phyloP scores from a whole-genome alignment of 768 basidiomycete genomes.

The Inosperma sp. region DNA sequence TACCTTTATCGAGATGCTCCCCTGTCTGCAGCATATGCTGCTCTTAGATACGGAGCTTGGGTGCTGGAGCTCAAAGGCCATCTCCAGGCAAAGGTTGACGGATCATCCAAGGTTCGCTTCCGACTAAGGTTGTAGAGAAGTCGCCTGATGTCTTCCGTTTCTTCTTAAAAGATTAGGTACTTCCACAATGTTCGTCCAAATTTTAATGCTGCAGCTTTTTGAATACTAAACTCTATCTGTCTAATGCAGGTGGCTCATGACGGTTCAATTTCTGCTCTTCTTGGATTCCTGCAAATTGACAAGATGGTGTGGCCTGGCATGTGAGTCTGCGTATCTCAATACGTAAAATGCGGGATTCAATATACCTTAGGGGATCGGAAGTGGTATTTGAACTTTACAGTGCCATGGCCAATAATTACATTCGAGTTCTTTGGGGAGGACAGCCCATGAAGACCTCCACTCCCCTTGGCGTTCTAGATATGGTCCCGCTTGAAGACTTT shows the following conservation, averaged over 20 bases:
- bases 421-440: constrained; percentile 50
- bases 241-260: constrained; percentile 41
- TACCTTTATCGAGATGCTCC: constrained; percentile 47
- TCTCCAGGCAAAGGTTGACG: constrained; percentile 35
- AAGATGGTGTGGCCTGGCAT: constrained; percentile 56
- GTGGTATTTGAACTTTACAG: constrained; percentile 46
- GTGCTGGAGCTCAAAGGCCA: constrained; percentile 41
- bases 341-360: neutral
- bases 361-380: constrained; percentile 40
- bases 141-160: neutral
- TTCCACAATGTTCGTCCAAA: constrained; percentile 36
- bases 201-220: neutral
- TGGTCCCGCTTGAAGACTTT: constrained; percentile 41
- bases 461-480: constrained; percentile 41
- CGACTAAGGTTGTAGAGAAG: neutral
- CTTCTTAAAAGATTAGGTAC: constrained; percentile 31
- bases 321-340: constrained; percentile 21
- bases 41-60: constrained; percentile 45
- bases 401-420: constrained; percentile 21
- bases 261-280: constrained; percentile 44
- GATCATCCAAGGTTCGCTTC: constrained; percentile 30
- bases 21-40: constrained; percentile 38
- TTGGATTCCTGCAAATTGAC: constrained; percentile 46
- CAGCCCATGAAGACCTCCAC: constrained; percentile 47
- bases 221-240: neutral